Evolutionary conservation across 768 basidiomycete species (phyloP).

Genomic region (Termitomyces sp.): DNA sequence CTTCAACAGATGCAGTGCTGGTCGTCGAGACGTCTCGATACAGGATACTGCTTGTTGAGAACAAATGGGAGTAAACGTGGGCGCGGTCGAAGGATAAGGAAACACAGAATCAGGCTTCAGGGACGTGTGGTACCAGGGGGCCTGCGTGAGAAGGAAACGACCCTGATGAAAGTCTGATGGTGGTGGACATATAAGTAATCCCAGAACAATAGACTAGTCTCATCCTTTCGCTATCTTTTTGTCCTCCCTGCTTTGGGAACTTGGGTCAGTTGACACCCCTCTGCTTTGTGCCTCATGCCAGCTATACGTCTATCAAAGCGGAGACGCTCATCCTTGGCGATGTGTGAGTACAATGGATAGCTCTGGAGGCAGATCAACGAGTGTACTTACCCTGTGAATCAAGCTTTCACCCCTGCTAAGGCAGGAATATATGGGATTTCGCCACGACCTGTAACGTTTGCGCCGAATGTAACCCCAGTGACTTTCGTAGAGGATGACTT

Average conservation of each 20-base stretch:
- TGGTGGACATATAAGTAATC: background rate
- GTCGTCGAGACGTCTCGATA: background rate
- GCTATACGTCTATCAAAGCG: constrained; percentile 14
- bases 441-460: constrained; percentile 51
- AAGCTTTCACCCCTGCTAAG: constrained; percentile 35
- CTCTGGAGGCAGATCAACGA: background rate
- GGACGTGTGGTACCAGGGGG: background rate
- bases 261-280: background rate
- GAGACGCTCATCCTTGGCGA: constrained; percentile 12
- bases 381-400: background rate
- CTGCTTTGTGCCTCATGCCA: constrained; percentile 11
- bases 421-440: constrained; percentile 48
- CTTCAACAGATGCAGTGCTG: background rate
- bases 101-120: background rate
- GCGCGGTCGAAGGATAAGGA: background rate
- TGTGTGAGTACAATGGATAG: constrained; percentile 5
- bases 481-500: constrained; percentile 23
- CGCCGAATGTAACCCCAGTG: constrained; percentile 26
- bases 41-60: background rate
- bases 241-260: constrained; percentile 16
- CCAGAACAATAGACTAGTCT: background rate
- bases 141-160: background rate
- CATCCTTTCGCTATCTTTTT: constrained; percentile 10
- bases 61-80: background rate
- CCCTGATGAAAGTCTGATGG: background rate